Evolutionary conservation across 2,329 filamentous ascomycete species (phyloP).

Genomic region (Epichloe glyceriae): DNA sequence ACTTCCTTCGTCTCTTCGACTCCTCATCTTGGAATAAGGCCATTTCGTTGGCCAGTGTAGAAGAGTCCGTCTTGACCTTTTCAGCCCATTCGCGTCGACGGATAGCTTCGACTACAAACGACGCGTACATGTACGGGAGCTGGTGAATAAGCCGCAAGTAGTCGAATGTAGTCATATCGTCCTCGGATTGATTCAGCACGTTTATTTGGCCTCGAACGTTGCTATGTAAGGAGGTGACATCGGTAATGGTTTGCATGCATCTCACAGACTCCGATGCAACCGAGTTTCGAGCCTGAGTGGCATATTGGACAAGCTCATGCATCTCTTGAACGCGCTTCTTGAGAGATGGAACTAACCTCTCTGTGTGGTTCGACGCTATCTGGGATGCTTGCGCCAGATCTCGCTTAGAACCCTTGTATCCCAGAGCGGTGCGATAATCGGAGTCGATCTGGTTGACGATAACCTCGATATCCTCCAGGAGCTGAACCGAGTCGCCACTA

Average conservation of each 20-base stretch:
- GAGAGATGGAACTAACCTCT: conserved; percentile 45
- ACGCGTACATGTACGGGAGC: conserved; percentile 80
- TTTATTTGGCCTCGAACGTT: conserved; percentile 61
- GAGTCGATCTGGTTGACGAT: conserved; percentile 76
- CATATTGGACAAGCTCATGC: conserved; percentile 45
- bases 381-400: conserved; percentile 50
- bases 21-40: conserved; percentile 88
- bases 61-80: conserved; percentile 78
- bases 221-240: conserved; percentile 63
- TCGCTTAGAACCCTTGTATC: conserved; percentile 49
- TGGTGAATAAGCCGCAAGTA: conserved; percentile 68
- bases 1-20: conserved; percentile 73
- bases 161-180: conserved; percentile 70
- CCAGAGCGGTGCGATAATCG: conserved; percentile 67
- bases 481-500: conserved; percentile 49
- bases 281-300: conserved; percentile 53
- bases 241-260: conserved; percentile 73
- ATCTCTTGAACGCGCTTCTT: conserved; percentile 45
- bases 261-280: conserved; percentile 52
- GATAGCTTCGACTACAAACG: conserved; percentile 74
- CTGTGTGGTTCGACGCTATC: conserved; percentile 49
- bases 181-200: conserved; percentile 56
- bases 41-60: conserved; percentile 83
- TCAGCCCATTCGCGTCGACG: conserved; percentile 82
- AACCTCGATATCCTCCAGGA: conserved; percentile 75